These are phyloP conservation scores for Novymonas esmeraldas DNA, from an alignment of 208 protist genomes.

Conservation along the genomic window DNA sequence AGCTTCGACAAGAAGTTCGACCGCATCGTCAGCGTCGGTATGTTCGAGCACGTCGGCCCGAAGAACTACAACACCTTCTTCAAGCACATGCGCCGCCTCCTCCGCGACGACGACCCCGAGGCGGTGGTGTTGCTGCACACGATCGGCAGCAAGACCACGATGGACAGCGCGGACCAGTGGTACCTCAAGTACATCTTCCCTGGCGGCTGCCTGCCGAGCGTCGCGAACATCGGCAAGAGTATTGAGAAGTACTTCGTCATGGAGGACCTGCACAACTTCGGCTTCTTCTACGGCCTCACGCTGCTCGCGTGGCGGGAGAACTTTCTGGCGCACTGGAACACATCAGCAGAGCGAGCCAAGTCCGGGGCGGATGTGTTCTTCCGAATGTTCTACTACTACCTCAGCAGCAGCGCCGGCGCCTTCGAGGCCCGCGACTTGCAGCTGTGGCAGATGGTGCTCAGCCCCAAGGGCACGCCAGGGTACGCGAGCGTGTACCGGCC, in stretches of 20 bases:
- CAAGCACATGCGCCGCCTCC: slow-evolving; percentile 52
- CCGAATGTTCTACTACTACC: slow-evolving; percentile 73
- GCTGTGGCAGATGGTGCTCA: slow-evolving; percentile 66
- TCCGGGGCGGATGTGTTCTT: slow-evolving; percentile 39
- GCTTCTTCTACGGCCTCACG: slow-evolving; percentile 58
- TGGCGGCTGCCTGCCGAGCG: slow-evolving; percentile 56
- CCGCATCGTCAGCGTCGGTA: slow-evolving; percentile 78
- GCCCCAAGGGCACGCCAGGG: slow-evolving; percentile 42
- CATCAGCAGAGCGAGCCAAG: slow-evolving; percentile 11
- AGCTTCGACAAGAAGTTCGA: slow-evolving; percentile 54
- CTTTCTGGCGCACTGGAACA: slow-evolving; percentile 49
- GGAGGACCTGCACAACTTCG: slow-evolving; percentile 71
- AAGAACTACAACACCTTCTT: slow-evolving; percentile 83
- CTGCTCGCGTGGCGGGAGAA: slow-evolving; percentile 59
- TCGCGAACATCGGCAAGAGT: slow-evolving; percentile 42
- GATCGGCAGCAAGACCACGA: slow-evolving; percentile 69
- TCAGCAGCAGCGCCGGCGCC: slow-evolving; percentile 61
- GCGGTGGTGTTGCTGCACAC: slow-evolving; percentile 74
- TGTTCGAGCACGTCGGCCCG: slow-evolving; percentile 87
- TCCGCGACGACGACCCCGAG: slow-evolving; percentile 59
- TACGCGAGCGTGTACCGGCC: slow-evolving; percentile 41
- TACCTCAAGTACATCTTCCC: slow-evolving; percentile 89
- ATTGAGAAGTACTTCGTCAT: slow-evolving; percentile 57
- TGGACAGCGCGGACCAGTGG: slow-evolving; percentile 70
- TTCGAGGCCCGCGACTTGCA: slow-evolving; percentile 56